Base-by-base conservation (phyloP, 768 basidiomycete genomes). In the Tricholoma flavovirens region DNA sequence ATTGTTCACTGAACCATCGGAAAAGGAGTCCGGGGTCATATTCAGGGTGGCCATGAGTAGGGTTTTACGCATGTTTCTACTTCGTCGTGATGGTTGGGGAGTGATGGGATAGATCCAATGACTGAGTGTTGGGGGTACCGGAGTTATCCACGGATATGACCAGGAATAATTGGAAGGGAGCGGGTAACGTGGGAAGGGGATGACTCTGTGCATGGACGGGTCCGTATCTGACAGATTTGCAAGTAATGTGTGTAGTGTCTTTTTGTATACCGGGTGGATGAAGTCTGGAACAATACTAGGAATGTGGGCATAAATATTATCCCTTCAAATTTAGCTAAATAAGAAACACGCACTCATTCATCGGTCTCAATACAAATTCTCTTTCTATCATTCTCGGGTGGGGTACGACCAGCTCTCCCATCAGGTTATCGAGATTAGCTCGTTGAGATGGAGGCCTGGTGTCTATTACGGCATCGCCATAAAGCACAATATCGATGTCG, bases 21-120 rank as follows among this genome's bases (percentile, higher is more conserved):
- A 98, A 72, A 98, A 98, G 0, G 95, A 97, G 71, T 99, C 96
- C 2, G 96, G 95, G 0, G 96, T 98, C 5, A 81, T 80, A 66
- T 98, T 98, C 55, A 99, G 79, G 1, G 91, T 97, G 0, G 88
- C 88, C 96, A 98, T 98, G 56, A 98, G 67, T 55, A 82, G 79
- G 0, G 90, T 88, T 62, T 76, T 79, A 22, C 59, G 65, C 19
- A 64, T 64, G 4, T 45, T 24, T 15, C 52, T 51, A 26, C 45
- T 49, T 19, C 38, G 51, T 12, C 8, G 51, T 22, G 22, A 29
- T 71, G 54, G 55, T 54, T 59, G 62, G 15, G 43, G 43, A 35
- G 51, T 42, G 49, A 58, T 55, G 36, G 75, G 73, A 62, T 77
- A 77, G 3, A 66, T 71, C 84, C 83, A 86, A 60, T 78, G 71